Conservation (phyloP, 2,329 filamentous ascomycete species). For the Sporothrix brunneoviolacea region DNA sequence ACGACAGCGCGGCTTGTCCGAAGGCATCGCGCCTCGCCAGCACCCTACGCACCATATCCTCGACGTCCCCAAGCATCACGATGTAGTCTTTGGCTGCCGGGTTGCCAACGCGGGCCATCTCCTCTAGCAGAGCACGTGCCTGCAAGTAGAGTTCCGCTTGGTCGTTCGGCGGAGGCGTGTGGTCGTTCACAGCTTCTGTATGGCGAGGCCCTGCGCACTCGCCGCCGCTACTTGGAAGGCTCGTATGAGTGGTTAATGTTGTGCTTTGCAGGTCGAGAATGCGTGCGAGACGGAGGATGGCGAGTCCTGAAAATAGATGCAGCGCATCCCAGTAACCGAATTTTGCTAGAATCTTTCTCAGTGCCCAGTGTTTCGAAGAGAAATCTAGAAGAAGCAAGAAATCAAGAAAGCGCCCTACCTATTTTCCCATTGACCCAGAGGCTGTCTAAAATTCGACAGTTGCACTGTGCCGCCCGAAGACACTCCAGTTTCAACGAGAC, state of each 20-base stretch:
- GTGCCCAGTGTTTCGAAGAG: too few species aligned
- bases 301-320: conserved; percentile 22
- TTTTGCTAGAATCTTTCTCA: conserved; percentile 14
- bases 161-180: neutral
- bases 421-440: conserved; percentile 14
- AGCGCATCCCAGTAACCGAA: conserved; percentile 23
- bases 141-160: conserved; percentile 9
- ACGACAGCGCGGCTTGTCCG: neutral
- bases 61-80: conserved; percentile 15
- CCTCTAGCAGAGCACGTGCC: conserved; percentile 11
- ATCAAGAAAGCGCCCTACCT: conserved; percentile 2
- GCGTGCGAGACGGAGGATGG: conserved; percentile 17
- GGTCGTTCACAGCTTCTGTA: too few species aligned
- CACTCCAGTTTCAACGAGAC: conserved; percentile 11
- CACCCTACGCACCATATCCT: conserved; percentile 12
- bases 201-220: too few species aligned
- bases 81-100: conserved; percentile 16
- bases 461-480: conserved; percentile 13
- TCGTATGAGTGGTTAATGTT: neutral
- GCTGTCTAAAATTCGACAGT: conserved; percentile 13
- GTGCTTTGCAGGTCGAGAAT: neutral
- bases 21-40: neutral
- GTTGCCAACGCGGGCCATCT: conserved; percentile 17
- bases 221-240: too few species aligned
- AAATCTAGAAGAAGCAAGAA: neutral